These are phyloP conservation scores for Eutrema japonicum DNA, from an alignment of 345 rosid species.

Conservation along the genomic window DNA sequence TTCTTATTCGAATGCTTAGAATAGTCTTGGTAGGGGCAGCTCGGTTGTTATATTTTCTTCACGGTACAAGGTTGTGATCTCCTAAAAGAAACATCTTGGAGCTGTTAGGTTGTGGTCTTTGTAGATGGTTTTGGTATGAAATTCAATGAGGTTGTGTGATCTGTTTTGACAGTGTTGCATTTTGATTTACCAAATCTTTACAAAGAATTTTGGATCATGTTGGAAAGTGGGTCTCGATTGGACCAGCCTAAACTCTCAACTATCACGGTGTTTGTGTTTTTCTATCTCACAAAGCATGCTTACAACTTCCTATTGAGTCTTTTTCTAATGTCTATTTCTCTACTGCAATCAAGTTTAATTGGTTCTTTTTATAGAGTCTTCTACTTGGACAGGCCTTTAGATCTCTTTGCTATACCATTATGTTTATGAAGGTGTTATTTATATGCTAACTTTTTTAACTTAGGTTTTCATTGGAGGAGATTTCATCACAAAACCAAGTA, in stretches of 20 bases:
- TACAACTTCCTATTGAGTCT: slow-evolving; percentile 3
- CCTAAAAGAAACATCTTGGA: not conserved
- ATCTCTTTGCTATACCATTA: not conserved
- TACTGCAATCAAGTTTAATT: slow-evolving; percentile 13
- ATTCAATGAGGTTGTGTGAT: not conserved
- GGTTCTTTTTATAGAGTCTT: not conserved
- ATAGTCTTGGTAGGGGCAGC: not conserved
- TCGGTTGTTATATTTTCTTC: not conserved
- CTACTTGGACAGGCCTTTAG: not conserved
- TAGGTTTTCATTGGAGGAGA: slow-evolving; percentile 91
- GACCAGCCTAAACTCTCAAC: not conserved
- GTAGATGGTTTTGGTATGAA: not conserved
- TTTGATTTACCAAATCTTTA: no score
- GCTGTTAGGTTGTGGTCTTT: not conserved
- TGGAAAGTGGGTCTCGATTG: not conserved
- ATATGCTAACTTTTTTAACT: not conserved
- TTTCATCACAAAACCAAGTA: slow-evolving; percentile 96
- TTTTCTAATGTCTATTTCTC: not conserved
- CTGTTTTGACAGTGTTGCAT: not conserved
- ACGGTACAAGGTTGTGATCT: not conserved
- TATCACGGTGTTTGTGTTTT: not conserved
- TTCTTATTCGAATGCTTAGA: not conserved
- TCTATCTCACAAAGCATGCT: slow-evolving; percentile 19
- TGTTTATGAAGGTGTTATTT: slow-evolving; percentile 16
- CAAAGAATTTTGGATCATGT: no score